phyloP scores from a whole-genome alignment of 1,284 basidiomycete species.

The Xerocomus amazonicus region DNA sequence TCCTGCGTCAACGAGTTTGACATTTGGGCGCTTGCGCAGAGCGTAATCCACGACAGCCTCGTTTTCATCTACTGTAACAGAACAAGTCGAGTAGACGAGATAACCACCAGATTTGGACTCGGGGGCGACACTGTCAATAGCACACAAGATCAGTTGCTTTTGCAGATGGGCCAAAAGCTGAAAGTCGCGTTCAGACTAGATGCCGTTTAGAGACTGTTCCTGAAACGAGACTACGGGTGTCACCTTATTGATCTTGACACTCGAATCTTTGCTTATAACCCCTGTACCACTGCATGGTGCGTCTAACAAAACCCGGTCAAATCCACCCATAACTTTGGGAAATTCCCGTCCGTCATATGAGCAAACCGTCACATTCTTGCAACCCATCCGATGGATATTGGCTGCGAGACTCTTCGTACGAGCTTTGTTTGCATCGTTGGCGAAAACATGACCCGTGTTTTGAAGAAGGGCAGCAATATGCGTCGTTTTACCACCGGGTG shows the following conservation, averaged over 20 bases:
- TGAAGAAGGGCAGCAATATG: constrained; percentile 96
- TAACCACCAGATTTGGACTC: constrained; percentile 91
- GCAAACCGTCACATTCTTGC: constrained; percentile 97
- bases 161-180: constrained; percentile 93
- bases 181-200: constrained; percentile 91
- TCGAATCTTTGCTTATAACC: constrained; percentile 96
- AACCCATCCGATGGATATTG: constrained; percentile 95
- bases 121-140: constrained; percentile 92
- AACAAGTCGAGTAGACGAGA: constrained; percentile 98
- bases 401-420: constrained; percentile 96
- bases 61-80: constrained; percentile 97
- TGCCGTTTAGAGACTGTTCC: constrained; percentile 1
- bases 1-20: constrained; percentile 90
- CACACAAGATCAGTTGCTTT: constrained; percentile 97
- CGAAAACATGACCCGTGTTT: constrained; percentile 98
- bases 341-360: constrained; percentile 98
- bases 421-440: constrained; percentile 95
- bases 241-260: constrained; percentile 98
- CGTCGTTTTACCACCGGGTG: constrained; percentile 97
- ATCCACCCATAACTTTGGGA: constrained; percentile 99
- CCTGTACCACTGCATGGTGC: constrained; percentile 98
- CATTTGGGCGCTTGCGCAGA: constrained; percentile 94
- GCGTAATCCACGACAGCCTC: constrained; percentile 98
- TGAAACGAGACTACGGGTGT: constrained; percentile 8
- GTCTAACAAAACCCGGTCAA: constrained; percentile 94